Conservation (phyloP, 1,284 basidiomycete species). For the Albatrellus sp. region DNA sequence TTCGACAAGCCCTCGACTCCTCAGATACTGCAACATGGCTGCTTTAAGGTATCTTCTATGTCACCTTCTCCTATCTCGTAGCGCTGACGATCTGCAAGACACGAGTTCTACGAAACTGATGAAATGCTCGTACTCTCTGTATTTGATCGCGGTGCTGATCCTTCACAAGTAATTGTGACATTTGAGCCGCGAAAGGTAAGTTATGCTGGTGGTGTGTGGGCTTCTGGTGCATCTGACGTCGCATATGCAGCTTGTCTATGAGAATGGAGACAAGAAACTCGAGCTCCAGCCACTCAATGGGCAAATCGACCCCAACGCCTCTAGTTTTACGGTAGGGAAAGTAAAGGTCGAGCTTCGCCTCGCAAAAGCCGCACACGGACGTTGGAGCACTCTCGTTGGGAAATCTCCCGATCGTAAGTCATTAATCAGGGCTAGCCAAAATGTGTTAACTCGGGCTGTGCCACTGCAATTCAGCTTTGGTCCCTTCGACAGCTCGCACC, state of each 20-base stretch:
- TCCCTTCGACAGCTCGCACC: slow-evolving; percentile 3
- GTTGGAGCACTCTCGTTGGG: slow-evolving; percentile 71
- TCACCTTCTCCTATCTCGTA: neutral
- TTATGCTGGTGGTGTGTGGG: neutral
- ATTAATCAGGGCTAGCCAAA: too few species aligned
- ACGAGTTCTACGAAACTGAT: slow-evolving; percentile 85
- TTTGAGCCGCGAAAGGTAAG: slow-evolving; percentile 56
- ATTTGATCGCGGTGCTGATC: slow-evolving; percentile 70
- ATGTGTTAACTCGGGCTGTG: too few species aligned
- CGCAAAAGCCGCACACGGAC: slow-evolving; percentile 44
- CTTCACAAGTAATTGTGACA: slow-evolving; percentile 44
- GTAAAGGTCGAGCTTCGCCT: slow-evolving; percentile 76
- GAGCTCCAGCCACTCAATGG: slow-evolving; percentile 70
- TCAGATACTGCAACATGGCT: slow-evolving; percentile 5
- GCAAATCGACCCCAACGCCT: slow-evolving; percentile 56
- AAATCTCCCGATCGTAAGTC: slow-evolving; percentile 61
- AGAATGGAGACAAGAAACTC: slow-evolving; percentile 50
- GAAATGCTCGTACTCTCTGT: slow-evolving; percentile 62
- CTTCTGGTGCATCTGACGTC: slow-evolving; percentile 1
- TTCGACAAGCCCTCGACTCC: too few species aligned
- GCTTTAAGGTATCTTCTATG: slow-evolving; percentile 7
- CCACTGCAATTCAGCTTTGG: too few species aligned
- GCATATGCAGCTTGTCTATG: slow-evolving; percentile 39
- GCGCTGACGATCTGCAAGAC: slow-evolving; percentile 27
- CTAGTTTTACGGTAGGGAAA: slow-evolving; percentile 60